Evolutionary conservation across 306 rosid genomes (phyloP).

Genomic region (Mimosa bimucronata): DNA sequence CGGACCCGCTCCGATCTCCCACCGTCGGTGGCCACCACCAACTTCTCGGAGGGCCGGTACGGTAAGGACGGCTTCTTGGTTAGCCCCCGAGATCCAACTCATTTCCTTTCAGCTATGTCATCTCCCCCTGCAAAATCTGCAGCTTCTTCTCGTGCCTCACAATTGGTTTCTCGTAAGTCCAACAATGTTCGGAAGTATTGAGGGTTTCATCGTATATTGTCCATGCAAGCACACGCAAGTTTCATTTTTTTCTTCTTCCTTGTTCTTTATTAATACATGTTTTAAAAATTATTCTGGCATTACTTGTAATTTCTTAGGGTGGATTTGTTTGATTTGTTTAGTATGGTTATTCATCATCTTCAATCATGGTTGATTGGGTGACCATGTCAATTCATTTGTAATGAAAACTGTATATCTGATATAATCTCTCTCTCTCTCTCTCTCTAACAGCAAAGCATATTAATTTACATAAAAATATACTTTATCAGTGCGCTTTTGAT

Average conservation of each 20-base stretch:
- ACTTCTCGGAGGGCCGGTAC: constrained; percentile 31
- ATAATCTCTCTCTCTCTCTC: background rate
- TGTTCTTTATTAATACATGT: no score
- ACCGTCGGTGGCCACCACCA: background rate
- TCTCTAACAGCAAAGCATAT: no score
- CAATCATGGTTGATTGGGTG: background rate
- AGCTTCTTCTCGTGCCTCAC: background rate
- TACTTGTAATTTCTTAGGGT: background rate
- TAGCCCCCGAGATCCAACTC: constrained; percentile 13
- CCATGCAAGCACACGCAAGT: background rate
- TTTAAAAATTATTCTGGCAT: no score
- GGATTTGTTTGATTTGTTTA: background rate
- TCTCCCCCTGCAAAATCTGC: background rate
- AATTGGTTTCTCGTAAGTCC: background rate
- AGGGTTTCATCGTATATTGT: background rate
- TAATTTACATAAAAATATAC: no score
- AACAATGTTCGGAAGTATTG: constrained; percentile 29
- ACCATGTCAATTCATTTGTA: background rate
- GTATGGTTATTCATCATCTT: background rate
- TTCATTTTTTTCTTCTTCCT: background rate
- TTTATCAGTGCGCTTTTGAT: no score
- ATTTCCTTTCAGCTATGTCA: background rate
- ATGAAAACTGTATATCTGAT: constrained; percentile 5
- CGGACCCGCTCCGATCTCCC: constrained; percentile 57
- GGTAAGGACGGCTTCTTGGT: background rate